A percentile compares a stretch with the other conserved stretches of the same genome.
phyloP scores from a whole-genome alignment of 768 basidiomycete genomes.

The Russula ochroleuca region DNA sequence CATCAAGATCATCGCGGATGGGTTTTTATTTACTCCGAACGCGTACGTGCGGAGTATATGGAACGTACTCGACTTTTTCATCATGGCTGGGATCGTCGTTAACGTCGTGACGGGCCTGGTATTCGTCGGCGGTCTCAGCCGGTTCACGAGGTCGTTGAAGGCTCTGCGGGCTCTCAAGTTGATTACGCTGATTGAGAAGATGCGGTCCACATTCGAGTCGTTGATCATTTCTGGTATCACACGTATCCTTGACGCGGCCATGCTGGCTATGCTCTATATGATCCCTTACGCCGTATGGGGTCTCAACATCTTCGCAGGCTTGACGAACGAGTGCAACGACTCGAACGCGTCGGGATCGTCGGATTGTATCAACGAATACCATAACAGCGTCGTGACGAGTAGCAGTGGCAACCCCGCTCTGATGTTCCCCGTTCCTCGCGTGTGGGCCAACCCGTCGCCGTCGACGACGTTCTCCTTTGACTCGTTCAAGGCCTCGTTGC shows the following conservation, averaged over 20 bases:
- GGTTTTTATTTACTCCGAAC: conserved; percentile 85
- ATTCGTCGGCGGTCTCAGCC: conserved; percentile 72
- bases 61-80: conserved; percentile 86
- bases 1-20: conserved; percentile 91
- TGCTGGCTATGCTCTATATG: conserved; percentile 87
- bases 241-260: conserved; percentile 83
- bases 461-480: conserved; percentile 89
- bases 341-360: conserved; percentile 45
- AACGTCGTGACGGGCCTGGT: conserved; percentile 69
- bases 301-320: conserved; percentile 84
- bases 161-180: conserved; percentile 83
- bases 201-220: conserved; percentile 82
- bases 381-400: conserved; percentile 47
- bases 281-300: conserved; percentile 94
- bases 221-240: conserved; percentile 81
- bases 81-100: conserved; percentile 71
- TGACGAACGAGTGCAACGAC: conserved; percentile 85
- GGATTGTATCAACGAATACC: conserved; percentile 74
- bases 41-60: conserved; percentile 89
- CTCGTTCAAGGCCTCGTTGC: conserved; percentile 70
- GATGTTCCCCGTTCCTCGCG: conserved; percentile 72
- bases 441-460: conserved; percentile 84
- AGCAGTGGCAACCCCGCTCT: conserved; percentile 45
- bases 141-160: conserved; percentile 81
- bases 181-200: conserved; percentile 82